Percentiles rank a stretch among this genome's conserved stretches.
Conservation (phyloP, 2,329 filamentous ascomycete species). For the Gremmenia infestans region DNA sequence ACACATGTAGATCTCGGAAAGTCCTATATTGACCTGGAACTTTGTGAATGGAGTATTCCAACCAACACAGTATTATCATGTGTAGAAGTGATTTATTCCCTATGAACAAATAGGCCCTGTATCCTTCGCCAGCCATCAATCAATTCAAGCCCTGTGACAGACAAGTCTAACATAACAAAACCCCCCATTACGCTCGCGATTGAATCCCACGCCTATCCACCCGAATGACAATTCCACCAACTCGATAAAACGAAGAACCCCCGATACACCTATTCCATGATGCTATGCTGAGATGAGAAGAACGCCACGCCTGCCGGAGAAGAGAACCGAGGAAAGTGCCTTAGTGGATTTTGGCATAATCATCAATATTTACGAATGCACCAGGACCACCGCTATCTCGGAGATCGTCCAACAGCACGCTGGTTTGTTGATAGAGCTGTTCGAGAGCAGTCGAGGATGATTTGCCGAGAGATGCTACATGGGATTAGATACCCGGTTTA, state of each 20-base stretch:
- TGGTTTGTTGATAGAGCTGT: conserved; percentile 79
- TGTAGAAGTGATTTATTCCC: too few relatives aligned
- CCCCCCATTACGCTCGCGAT: conserved; percentile 1
- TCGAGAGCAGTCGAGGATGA: conserved; percentile 83
- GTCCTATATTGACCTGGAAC: too few relatives aligned
- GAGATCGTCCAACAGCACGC: conserved; percentile 77
- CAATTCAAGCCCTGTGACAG: not conserved
- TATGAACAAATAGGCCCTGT: too few relatives aligned
- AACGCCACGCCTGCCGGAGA: conserved; percentile 8
- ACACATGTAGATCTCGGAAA: too few relatives aligned
- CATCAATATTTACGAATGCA: conserved; percentile 70
- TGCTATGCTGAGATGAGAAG: conserved; percentile 15
- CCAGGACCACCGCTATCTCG: conserved; percentile 74
- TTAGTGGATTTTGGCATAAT: conserved; percentile 35
- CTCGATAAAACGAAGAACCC: not conserved
- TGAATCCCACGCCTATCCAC: not conserved
- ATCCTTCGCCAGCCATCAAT: too few relatives aligned
- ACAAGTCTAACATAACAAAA: not conserved
- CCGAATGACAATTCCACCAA: not conserved
- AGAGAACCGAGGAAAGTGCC: conserved; percentile 2
- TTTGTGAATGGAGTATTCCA: too few relatives aligned
- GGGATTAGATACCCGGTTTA: conserved; percentile 22
- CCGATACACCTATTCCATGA: conserved; percentile 19
- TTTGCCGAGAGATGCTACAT: conserved; percentile 78
- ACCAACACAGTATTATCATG: too few relatives aligned